These are phyloP conservation scores for Raphanus sativus DNA, from an alignment of 345 rosid species.

Conservation along the genomic window DNA sequence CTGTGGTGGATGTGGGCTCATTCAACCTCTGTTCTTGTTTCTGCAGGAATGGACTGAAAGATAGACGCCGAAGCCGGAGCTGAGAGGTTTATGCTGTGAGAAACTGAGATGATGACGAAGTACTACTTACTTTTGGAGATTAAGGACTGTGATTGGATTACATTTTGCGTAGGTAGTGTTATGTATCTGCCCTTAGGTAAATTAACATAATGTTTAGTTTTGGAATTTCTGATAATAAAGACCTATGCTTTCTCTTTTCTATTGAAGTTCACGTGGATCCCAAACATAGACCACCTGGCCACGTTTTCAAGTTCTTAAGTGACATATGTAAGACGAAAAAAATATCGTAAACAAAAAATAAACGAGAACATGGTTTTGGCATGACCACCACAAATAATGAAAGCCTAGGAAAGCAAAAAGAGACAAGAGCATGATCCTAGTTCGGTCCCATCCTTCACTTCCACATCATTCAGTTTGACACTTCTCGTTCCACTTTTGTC, in stretches of 20 bases:
- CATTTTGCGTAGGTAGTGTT: slow-evolving; percentile 19
- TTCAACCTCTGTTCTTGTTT: no score
- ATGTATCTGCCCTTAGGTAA: slow-evolving; percentile 38
- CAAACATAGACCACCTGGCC: neutral
- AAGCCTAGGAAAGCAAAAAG: slow-evolving; percentile 17
- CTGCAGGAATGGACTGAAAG: slow-evolving; percentile 77
- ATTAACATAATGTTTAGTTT: neutral
- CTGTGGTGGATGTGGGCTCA: no score
- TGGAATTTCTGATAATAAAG: neutral
- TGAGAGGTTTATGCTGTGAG: slow-evolving; percentile 41
- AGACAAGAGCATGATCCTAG: slow-evolving; percentile 30
- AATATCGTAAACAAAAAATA: neutral
- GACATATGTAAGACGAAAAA: neutral
- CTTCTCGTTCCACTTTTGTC: slow-evolving; percentile 22
- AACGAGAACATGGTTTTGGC: neutral
- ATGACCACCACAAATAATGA: slow-evolving; percentile 12
- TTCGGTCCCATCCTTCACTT: slow-evolving; percentile 34
- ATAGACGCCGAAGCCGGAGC: slow-evolving; percentile 94
- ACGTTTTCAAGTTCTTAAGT: neutral
- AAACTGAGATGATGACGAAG: slow-evolving; percentile 13
- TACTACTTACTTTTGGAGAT: neutral
- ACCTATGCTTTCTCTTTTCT: neutral
- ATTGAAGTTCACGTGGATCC: neutral
- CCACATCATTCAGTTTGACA: slow-evolving; percentile 27
- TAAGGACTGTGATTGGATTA: neutral